Conservation (phyloP, 1,284 basidiomycete genomes). For the Phellopilus nigrolimitatus region DNA sequence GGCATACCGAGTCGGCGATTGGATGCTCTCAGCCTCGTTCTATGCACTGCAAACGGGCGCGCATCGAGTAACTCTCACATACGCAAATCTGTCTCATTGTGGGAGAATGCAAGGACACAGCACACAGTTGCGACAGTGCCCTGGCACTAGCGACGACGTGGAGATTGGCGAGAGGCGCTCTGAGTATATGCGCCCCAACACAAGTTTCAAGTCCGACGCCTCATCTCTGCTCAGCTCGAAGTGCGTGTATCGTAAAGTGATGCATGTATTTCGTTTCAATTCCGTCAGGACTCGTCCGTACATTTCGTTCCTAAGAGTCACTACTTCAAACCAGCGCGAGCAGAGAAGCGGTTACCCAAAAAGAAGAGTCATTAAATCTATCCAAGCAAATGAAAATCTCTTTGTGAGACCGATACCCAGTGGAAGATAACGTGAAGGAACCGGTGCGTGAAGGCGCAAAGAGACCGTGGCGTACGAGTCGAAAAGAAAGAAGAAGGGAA, state of each 20-base stretch:
- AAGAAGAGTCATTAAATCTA: not conserved
- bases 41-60: not conserved
- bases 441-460: too few relatives aligned
- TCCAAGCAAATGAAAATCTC: conserved; percentile 1
- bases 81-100: not conserved
- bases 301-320: conserved; percentile 4
- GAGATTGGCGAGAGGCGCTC: not conserved
- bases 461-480: too few relatives aligned
- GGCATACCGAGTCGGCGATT: not conserved
- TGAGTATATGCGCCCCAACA: not conserved
- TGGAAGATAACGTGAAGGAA: too few relatives aligned
- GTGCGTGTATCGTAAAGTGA: too few relatives aligned
- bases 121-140: not conserved
- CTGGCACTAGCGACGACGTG: not conserved
- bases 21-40: conserved; percentile 7
- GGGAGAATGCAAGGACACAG: not conserved
- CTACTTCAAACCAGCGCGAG: not conserved
- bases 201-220: too few relatives aligned
- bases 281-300: conserved; percentile 3
- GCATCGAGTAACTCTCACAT: not conserved
- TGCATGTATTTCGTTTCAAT: conserved; percentile 2
- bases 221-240: too few relatives aligned
- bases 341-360: conserved; percentile 1
- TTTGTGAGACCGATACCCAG: not conserved
- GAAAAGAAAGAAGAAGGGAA: not conserved